Evolutionary conservation across 768 basidiomycete genomes (phyloP).

Genomic region (Leccinum arenicola): DNA sequence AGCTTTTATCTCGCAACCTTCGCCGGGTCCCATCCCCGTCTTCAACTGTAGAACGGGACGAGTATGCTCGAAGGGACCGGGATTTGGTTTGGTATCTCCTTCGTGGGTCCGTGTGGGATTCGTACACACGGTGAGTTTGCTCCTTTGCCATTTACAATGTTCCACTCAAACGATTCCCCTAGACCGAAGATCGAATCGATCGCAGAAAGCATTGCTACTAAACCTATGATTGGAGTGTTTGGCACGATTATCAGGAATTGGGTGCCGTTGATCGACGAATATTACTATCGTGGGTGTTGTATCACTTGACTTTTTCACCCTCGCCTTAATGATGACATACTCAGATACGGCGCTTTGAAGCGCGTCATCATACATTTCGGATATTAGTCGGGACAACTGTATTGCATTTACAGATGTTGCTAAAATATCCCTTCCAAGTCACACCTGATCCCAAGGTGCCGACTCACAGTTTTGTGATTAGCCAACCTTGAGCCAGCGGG

Average conservation of each 20-base stretch:
- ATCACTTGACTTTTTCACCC: not conserved
- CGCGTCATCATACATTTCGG: not conserved
- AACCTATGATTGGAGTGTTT: slow-evolving; percentile 66
- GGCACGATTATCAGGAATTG: slow-evolving; percentile 76
- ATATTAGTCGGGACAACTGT: not conserved
- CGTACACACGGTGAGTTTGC: slow-evolving; percentile 61
- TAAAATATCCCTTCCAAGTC: not conserved
- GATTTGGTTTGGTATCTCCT: slow-evolving; percentile 83
- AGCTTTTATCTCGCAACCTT: slow-evolving; percentile 71
- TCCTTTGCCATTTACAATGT: not conserved
- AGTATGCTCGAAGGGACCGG: slow-evolving; percentile 80
- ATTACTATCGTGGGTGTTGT: slow-evolving; percentile 78
- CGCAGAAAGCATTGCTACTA: slow-evolving; percentile 49
- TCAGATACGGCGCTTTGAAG: slow-evolving; percentile 46
- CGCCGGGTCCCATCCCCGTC: slow-evolving; percentile 65
- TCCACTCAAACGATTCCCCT: not conserved
- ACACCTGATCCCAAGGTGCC: not conserved
- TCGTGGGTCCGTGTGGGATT: slow-evolving; percentile 82
- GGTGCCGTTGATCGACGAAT: slow-evolving; percentile 86
- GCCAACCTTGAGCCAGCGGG: not conserved
- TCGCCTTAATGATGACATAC: slow-evolving; percentile 5
- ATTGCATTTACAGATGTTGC: not conserved
- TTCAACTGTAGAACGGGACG: slow-evolving; percentile 63
- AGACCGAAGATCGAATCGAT: slow-evolving; percentile 76
- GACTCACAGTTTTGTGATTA: not conserved